Percentiles rank a stretch among this genome's conserved stretches.
These are phyloP conservation scores for Zoysia japonica DNA, from an alignment of 176 grass and related monocot species.

Conservation along the genomic window DNA sequence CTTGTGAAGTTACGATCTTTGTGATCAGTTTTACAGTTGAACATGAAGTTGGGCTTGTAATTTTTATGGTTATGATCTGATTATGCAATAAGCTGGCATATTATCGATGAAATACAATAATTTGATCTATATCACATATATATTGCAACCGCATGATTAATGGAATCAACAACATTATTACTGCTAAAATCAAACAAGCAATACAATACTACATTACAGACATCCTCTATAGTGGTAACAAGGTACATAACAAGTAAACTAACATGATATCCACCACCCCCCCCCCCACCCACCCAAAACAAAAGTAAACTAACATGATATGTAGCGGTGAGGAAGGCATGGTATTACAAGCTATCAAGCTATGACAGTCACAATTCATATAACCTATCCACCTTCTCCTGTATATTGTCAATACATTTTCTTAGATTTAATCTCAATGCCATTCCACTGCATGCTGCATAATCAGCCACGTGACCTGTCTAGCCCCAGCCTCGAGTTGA, in stretches of 20 bases:
- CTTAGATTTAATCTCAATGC: slow-evolving; percentile 16
- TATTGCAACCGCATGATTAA: not conserved
- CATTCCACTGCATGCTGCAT: not conserved
- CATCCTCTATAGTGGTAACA: slow-evolving; percentile 29
- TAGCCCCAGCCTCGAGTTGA: slow-evolving; percentile 63
- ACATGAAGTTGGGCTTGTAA: not conserved
- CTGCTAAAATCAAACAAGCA: slow-evolving; percentile 46
- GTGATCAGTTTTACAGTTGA: not conserved
- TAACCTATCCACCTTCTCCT: slow-evolving; percentile 50
- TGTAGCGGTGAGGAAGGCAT: slow-evolving; percentile 38
- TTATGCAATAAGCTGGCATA: not conserved
- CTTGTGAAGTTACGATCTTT: not conserved
- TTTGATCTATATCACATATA: slow-evolving; percentile 7
- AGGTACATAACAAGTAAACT: slow-evolving; percentile 33
- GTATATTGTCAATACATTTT: slow-evolving; percentile 45
- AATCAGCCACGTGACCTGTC: slow-evolving; percentile 58
- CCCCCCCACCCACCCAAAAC: too few relatives aligned
- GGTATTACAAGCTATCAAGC: slow-evolving; percentile 48
- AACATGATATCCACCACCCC: too few relatives aligned
- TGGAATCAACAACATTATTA: slow-evolving; percentile 21
- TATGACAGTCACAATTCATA: slow-evolving; percentile 32
- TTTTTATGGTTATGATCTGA: slow-evolving; percentile 7
- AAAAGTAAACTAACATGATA: slow-evolving; percentile 35
- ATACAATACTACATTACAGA: slow-evolving; percentile 43
- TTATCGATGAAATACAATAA: not conserved